A percentile compares a stretch with the other conserved stretches of the same genome.
These are phyloP conservation scores for Candida rishiriensis DNA, from an alignment of 805 yeast species.

Conservation along the genomic window DNA sequence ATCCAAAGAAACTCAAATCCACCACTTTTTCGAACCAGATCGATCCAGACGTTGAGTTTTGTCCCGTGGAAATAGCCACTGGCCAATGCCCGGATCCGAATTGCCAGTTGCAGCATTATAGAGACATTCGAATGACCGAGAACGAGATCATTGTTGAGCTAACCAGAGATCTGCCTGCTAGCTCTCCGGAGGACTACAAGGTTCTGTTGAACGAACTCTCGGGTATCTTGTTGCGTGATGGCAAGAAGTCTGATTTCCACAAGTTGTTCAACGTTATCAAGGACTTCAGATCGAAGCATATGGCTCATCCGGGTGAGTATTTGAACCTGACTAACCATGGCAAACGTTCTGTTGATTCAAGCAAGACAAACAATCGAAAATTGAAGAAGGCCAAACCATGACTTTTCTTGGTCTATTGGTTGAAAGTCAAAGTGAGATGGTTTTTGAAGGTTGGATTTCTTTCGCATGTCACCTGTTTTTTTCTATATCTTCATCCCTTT, in stretches of 20 bases:
- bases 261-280: slow-evolving; percentile 6
- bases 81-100: slow-evolving; percentile 9
- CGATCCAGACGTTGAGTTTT: slow-evolving; percentile 11
- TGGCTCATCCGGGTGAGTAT: slow-evolving; percentile 2
- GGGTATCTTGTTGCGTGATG: slow-evolving; percentile 1
- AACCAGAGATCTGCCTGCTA: slow-evolving; percentile 11
- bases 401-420: no score
- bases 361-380: no score
- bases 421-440: no score
- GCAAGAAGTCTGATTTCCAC: slow-evolving; percentile 4
- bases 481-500: no score
- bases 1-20: slow-evolving; percentile 12
- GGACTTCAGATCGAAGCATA: slow-evolving; percentile 3
- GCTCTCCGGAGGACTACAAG: slow-evolving; percentile 6
- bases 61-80: slow-evolving; percentile 12
- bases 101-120: slow-evolving; percentile 15
- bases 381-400: no score
- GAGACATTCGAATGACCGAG: slow-evolving; percentile 6
- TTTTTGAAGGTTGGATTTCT: no score
- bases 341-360: not conserved
- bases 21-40: slow-evolving; percentile 13
- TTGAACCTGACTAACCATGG: slow-evolving; percentile 3
- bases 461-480: no score
- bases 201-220: slow-evolving; percentile 5
- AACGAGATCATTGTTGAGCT: slow-evolving; percentile 10